Evolutionary conservation across 306 rosid genomes (phyloP).

Genomic region (Notholithocarpus densiflorus): DNA sequence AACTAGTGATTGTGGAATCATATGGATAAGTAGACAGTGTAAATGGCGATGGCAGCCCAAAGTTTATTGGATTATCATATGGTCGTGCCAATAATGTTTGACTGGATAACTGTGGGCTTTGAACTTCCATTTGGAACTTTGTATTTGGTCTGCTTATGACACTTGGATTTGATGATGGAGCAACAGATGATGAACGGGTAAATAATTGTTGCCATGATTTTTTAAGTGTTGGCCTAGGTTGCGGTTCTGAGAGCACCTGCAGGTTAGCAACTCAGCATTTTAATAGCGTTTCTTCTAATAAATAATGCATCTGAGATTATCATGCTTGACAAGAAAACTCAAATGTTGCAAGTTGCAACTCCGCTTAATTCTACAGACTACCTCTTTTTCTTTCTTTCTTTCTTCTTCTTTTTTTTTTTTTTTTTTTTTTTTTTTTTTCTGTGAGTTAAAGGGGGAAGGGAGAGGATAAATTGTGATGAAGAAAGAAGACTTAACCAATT

Average conservation of each 20-base stretch:
- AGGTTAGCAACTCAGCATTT: slow-evolving; percentile 30
- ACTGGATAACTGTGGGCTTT: slow-evolving; percentile 51
- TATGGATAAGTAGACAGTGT: slow-evolving; percentile 52
- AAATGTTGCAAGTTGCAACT: background rate
- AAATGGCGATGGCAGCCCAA: slow-evolving; percentile 92
- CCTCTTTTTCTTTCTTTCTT: background rate
- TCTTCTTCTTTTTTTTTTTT: background rate
- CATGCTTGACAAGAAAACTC: slow-evolving; percentile 10
- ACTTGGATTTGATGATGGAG: slow-evolving; percentile 56
- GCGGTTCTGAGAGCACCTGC: slow-evolving; percentile 75
- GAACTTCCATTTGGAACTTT: slow-evolving; percentile 57
- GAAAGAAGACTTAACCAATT: background rate
- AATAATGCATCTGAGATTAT: background rate
- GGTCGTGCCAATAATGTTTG: slow-evolving; percentile 57
- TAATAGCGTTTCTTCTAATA: slow-evolving; percentile 23
- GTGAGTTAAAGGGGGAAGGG: background rate
- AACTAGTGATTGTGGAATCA: slow-evolving; percentile 50
- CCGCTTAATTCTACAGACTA: background rate
- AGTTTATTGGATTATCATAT: slow-evolving; percentile 77
- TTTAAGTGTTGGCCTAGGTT: slow-evolving; percentile 65
- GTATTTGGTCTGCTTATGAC: slow-evolving; percentile 87
- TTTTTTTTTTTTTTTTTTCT: background rate
- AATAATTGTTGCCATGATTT: slow-evolving; percentile 97
- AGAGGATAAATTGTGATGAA: background rate
- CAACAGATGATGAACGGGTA: slow-evolving; percentile 68